Evolutionary conservation across 2,329 filamentous ascomycete species (phyloP), one percentile per base, ranked within the genome.

Genomic region (Hypoxylon rubiginosum): DNA sequence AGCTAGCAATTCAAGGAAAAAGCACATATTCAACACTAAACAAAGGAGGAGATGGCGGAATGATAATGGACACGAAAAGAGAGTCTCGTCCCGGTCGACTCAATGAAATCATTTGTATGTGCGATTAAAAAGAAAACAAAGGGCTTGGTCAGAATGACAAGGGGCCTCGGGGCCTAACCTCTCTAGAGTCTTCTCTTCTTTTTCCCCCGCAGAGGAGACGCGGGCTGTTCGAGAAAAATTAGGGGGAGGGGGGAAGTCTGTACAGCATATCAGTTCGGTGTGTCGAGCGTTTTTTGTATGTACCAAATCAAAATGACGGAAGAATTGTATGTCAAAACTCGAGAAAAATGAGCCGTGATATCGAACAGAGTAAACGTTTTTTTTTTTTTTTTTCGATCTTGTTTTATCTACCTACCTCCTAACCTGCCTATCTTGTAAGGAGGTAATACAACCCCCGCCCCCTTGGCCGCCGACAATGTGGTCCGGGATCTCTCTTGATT

Each of bases 161-260:
- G n/a, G 34, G 45, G 41, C 51, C 17, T 56, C 51, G 7, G 58
- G 49, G 49, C 57, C 39, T 45, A 7, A 8, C 19, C 19, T 45
- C 39, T 17, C 17, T 43, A 7, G 4, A 5, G 39, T 43, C 10
- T 10, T 9, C 15, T 43, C 15, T 43, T 19, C 15, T 34, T 34
- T 34, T 10, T 36, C n/a, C n/a, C n/a, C n/a, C n/a, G 13, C 34
- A 4, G 3, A 15, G 34, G 13, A 36, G n/a, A 45, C n/a, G n/a
- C n/a, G 13, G n/a, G 15, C 15, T 3, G n/a, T 45, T 45, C 41
- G n/a, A 21, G 41, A 45, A 8, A 45, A 45, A 45, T 21, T 8
- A 17, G 41, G 19, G n/a, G 21, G 6, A 9, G 34, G 34, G 13
- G 11, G 34, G 34, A 13, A 36, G 11, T 34, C 10, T 10, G 4